phyloP scores from a whole-genome alignment of 371 early-diverging fungal genomes.

The Mucor lusitanicus region DNA sequence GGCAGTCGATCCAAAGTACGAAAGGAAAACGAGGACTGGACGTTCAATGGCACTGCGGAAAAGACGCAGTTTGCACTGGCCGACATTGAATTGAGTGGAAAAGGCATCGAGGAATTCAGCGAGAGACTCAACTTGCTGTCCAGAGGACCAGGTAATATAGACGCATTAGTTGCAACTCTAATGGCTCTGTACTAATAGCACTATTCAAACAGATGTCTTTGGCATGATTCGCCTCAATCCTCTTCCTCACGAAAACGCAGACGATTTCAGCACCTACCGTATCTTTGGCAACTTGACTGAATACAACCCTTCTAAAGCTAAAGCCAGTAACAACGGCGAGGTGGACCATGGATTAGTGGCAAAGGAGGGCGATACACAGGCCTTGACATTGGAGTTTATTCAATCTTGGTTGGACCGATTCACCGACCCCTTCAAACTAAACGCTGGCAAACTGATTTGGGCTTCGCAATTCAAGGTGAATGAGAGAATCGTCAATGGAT shows the following conservation, averaged over 20 bases:
- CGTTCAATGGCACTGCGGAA: conserved; percentile 32
- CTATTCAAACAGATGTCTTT: conserved; percentile 2
- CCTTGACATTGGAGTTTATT: conserved; percentile 5
- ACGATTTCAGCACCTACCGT: conserved; percentile 10
- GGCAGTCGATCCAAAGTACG: conserved; percentile 45
- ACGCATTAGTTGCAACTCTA: not conserved
- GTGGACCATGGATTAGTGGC: conserved; percentile 11
- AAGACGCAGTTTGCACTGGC: conserved; percentile 31
- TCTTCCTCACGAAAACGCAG: not conserved
- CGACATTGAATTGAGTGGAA: conserved; percentile 28
- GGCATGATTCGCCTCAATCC: conserved; percentile 10
- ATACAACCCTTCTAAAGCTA: not conserved
- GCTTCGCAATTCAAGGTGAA: conserved; percentile 39
- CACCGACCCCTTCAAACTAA: conserved; percentile 6
- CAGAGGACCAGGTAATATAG: not conserved
- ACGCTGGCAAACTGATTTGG: conserved; percentile 9
- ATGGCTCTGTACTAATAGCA: not conserved
- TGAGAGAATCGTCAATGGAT: conserved; percentile 46
- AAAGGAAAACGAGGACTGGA: conserved; percentile 31
- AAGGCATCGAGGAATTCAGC: conserved; percentile 2
- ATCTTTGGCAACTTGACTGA: conserved; percentile 16
- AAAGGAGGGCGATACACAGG: not conserved
- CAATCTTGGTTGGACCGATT: conserved; percentile 11
- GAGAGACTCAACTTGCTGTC: conserved; percentile 16
- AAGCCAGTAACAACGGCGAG: too few species aligned